A percentile compares a stretch with the other conserved stretches of the same genome.
These are phyloP conservation scores for Metroxylon sagu DNA, from an alignment of 176 grass and related monocot genomes.

Conservation along the genomic window DNA sequence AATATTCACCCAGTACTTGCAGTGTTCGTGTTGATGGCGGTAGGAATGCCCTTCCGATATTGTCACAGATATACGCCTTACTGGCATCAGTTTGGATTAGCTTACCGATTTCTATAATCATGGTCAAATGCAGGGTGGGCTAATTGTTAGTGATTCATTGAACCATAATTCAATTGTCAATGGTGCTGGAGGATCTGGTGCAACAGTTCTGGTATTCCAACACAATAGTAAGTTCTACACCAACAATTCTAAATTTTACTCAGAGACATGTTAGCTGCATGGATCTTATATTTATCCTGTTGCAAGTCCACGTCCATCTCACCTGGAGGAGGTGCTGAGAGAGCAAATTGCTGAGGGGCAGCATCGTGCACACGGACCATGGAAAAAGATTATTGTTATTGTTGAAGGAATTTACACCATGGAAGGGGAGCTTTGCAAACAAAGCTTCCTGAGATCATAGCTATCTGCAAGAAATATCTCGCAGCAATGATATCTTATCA, in stretches of 20 bases:
- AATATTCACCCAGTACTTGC: constrained; percentile 2
- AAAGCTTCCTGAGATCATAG: constrained; percentile 4
- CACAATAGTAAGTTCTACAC: neutral
- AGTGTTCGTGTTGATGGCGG: constrained; percentile 5
- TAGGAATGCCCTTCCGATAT: neutral
- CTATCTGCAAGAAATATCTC: constrained; percentile 5
- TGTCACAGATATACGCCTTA: neutral
- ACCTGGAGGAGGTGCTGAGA: constrained; percentile 9
- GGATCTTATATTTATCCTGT: no score
- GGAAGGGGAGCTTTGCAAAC: constrained; percentile 7
- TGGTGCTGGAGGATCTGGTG: constrained; percentile 1
- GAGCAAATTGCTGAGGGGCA: constrained; percentile 1
- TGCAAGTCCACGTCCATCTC: neutral
- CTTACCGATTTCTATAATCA: no score
- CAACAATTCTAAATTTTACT: no score
- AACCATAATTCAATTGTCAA: constrained; percentile 6
- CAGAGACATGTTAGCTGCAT: no score
- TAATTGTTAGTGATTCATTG: constrained; percentile 7
- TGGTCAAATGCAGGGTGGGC: neutral
- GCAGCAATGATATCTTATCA: neutral
- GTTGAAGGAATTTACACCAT: constrained; percentile 6
- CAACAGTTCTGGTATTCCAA: neutral
- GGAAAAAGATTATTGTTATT: constrained; percentile 2
- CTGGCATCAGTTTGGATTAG: no score
- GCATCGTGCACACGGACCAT: neutral